Evolutionary conservation across 2,329 filamentous ascomycete species (phyloP).

Genomic region (Xylaria sp.): DNA sequence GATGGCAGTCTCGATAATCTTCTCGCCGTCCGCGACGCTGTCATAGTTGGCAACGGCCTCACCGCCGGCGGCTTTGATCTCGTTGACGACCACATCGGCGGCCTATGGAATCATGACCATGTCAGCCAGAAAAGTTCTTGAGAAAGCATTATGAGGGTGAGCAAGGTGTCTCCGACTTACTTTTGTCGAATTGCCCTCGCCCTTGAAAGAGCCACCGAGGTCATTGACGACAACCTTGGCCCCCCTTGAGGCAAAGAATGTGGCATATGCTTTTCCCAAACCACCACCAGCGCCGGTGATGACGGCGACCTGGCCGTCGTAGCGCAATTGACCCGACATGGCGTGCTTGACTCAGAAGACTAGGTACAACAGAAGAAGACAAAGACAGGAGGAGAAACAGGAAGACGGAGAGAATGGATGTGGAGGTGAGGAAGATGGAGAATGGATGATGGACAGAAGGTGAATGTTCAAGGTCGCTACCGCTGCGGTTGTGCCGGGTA

Average conservation of each 20-base stretch:
- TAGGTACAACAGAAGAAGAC: conserved; percentile 21
- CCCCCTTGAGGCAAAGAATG: conserved; percentile 91
- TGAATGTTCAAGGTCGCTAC: conserved; percentile 4
- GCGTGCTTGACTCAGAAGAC: conserved; percentile 34
- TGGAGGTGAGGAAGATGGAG: conserved; percentile 1
- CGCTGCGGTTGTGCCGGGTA: conserved; percentile 33
- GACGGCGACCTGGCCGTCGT: conserved; percentile 89
- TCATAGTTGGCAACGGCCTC: conserved; percentile 99
- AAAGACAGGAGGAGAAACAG: conserved; percentile 10
- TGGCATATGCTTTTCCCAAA: conserved; percentile 82
- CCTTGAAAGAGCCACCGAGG: conserved; percentile 90
- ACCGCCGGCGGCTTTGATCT: conserved; percentile 88
- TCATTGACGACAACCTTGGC: conserved; percentile 98
- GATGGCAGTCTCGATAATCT: conserved; percentile 91
- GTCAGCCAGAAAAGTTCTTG: conserved; percentile 43
- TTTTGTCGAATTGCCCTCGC: conserved; percentile 87
- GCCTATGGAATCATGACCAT: conserved; percentile 61
- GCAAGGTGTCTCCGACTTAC: conserved; percentile 60
- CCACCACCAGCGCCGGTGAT: conserved; percentile 88
- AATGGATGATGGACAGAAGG: conserved; percentile 4
- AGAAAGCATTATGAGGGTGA: conserved; percentile 1
- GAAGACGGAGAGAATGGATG: conserved; percentile 9
- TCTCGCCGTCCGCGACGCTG: conserved; percentile 90
- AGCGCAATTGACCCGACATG: conserved; percentile 65
- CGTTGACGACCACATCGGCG: conserved; percentile 83